Evolutionary conservation across 139 green algal genomes (phyloP).

Genomic region (Trebouxia sp.): DNA sequence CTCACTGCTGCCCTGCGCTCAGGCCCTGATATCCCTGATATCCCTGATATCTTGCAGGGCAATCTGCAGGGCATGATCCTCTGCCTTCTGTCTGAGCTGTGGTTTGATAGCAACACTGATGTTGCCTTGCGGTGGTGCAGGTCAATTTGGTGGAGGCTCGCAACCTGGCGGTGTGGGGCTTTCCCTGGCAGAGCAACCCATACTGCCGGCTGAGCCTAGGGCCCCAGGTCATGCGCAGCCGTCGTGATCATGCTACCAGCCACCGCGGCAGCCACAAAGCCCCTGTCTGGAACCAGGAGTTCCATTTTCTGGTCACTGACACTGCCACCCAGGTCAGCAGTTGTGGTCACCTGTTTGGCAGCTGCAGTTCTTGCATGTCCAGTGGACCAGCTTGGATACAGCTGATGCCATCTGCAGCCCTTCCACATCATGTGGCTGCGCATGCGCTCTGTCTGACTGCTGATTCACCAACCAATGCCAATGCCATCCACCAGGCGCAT

Average conservation of each 20-base stretch:
- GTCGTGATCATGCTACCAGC: conserved; percentile 79
- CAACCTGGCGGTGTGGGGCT: conserved; percentile 87
- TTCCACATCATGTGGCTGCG: too few species aligned
- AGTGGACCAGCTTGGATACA: too few species aligned
- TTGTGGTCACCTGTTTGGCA: too few species aligned
- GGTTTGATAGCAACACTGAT: neutral
- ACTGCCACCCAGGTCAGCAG: conserved; percentile 61
- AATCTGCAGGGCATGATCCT: conserved; percentile 76
- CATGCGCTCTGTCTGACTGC: too few species aligned
- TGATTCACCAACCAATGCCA: too few species aligned
- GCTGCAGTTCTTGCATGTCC: neutral
- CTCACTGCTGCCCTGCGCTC: conserved; percentile 82
- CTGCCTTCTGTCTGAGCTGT: neutral
- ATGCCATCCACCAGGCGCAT: too few species aligned
- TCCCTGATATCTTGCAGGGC: conserved; percentile 81
- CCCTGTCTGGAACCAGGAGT: conserved; percentile 93
- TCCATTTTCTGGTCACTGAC: conserved; percentile 93
- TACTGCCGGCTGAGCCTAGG: conserved; percentile 87
- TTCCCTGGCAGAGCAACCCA: conserved; percentile 89
- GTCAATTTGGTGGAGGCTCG: conserved; percentile 80
- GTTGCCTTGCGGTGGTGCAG: conserved; percentile 42
- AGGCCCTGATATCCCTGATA: conserved; percentile 77
- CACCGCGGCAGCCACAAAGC: conserved; percentile 67
- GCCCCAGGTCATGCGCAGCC: conserved; percentile 65
- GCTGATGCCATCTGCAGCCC: too few species aligned